Evolutionary conservation across 2,329 filamentous ascomycete genomes (phyloP), one percentile per base, ranked within the genome.

Genomic region (Ceratocystis ficicola): DNA sequence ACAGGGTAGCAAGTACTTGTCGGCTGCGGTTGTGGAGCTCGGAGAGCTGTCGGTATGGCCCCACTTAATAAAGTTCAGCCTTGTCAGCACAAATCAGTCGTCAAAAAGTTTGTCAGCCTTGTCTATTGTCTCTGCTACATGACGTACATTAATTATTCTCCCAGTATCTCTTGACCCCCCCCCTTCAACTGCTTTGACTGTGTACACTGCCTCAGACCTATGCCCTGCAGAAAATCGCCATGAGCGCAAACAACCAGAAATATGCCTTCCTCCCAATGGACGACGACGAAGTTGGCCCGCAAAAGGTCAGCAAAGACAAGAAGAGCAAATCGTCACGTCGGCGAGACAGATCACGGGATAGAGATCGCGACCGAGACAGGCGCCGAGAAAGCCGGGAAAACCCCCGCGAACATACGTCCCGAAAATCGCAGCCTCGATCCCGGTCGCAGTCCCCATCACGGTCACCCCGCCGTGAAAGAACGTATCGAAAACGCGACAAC

Each of bases 261-360:
- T 88, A 87, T 73, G 83, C 85, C 6, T 82, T 88, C 70, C 75
- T 88, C 69, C 81, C 85, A 6, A 88, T 88, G 85, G 84, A 84
- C 67, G 83, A 84, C 10, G 81, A 81, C 44, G 83, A 84, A 68
- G 77, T 84, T n/a, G 79, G 80, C 7, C 63, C 64, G 17, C 63
- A 68, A 22, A 63, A 66, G 44, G 64, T 64, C 36, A 30, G 20
- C 52, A 64, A 66, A 41, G 67, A 64, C 41, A 62, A 65, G 41
- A 64, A 62, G 30, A 22, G 32, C 15, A 44, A 36, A 44, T 65
- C 65, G 30, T 65, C 62, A 22, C 64, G 46, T 22, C 60, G 32
- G 3, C 60, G 65, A 36, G 65, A 66, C 44, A 61, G 65, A 66
- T 61, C 57, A 20, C 32, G 64, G 41, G 28, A 32, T 17, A 20